A percentile compares a stretch with the other conserved stretches of the same genome.
Evolutionary conservation across 805 yeast genomes (phyloP).

Genomic region (Diddensiella transvaalensis): DNA sequence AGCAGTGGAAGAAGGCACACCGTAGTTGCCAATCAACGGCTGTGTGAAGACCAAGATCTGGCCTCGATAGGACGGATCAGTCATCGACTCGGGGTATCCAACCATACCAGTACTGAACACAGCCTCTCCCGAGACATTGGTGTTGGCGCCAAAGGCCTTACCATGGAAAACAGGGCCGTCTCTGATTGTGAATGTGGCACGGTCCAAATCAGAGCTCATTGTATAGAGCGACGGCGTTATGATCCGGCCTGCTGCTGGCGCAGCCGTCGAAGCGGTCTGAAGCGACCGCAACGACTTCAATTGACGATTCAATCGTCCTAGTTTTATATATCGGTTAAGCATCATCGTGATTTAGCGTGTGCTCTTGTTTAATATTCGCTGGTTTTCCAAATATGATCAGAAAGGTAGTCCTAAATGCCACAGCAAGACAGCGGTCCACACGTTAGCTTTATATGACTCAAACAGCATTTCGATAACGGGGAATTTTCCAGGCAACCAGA

Average conservation of each 20-base stretch:
- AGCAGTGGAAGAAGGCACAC: conserved; percentile 83
- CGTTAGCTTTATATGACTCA: not conserved
- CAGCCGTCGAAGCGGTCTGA: not conserved
- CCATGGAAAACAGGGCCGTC: conserved; percentile 94
- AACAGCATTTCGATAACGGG: not conserved
- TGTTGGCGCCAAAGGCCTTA: conserved; percentile 92
- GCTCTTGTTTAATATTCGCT: conserved; percentile 35
- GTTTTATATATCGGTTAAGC: not conserved
- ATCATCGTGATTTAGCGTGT: not conserved
- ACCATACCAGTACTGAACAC: conserved; percentile 97
- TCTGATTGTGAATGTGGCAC: conserved; percentile 82
- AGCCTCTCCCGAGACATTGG: conserved; percentile 92
- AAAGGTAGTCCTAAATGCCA: conserved; percentile 27
- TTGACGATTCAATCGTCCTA: not conserved
- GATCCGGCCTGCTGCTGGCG: not conserved
- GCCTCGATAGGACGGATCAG: conserved; percentile 97
- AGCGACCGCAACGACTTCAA: not conserved
- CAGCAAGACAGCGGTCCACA: no score
- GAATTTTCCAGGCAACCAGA: no score
- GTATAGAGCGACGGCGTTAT: not conserved
- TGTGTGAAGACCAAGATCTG: conserved; percentile 96
- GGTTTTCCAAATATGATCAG: conserved; percentile 51
- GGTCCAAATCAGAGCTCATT: conserved; percentile 15
- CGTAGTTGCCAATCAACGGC: conserved; percentile 96
- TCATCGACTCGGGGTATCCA: conserved; percentile 98